Evolutionary conservation across 2,329 filamentous ascomycete species (phyloP), one percentile per base, ranked within the genome.

Genomic region (Penicillium sp.): DNA sequence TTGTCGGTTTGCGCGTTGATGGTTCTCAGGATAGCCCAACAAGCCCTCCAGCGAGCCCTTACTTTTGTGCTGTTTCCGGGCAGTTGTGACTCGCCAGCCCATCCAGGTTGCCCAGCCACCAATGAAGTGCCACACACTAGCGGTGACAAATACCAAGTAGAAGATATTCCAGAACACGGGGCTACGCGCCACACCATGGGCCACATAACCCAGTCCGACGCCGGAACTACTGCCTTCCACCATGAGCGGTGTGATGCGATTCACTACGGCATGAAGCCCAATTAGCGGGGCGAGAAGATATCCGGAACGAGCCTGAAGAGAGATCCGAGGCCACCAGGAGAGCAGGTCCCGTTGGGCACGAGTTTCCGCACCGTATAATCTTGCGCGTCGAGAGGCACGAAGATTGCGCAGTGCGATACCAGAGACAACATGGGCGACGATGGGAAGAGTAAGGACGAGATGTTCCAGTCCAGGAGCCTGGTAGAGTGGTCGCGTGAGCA

Each of bases 401-500:
- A 93, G 82, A 5, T 96, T 79, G 14, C 95, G 89, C 45, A 97
- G 79, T 0, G 85, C 86, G 6, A 97, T 71, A 35, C 93, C 93
- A 0, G 91, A 89, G 14, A 84, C 80, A 44, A 97, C 80, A 73
- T 98, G 93, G 2, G 87, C 84, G 56, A 87, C 73, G 22, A 96
- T 79, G 2, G 93, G 92, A 2, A 91, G 74, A 44, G 83, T 86
- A 58, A 98, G 85, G 59, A 98, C 82, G 21, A 96, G 77, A 3
- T 91, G 90, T 71, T 97, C 93, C 51, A 89, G 82, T 16, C 90
- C 79, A 2, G 88, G 83, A 1, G 91, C 93, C 75, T 97, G 93
- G 79, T 98, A 98, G 73, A 95, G 87, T 48, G 96, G 93, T 59
- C 93, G 86, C 27, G 92, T 93, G 73, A 96, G 90, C 62, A 98